Percentiles rank a stretch among this genome's conserved stretches.
phyloP scores from a whole-genome alignment of 2,329 filamentous ascomycete genomes.

The Penicillium sp. region DNA sequence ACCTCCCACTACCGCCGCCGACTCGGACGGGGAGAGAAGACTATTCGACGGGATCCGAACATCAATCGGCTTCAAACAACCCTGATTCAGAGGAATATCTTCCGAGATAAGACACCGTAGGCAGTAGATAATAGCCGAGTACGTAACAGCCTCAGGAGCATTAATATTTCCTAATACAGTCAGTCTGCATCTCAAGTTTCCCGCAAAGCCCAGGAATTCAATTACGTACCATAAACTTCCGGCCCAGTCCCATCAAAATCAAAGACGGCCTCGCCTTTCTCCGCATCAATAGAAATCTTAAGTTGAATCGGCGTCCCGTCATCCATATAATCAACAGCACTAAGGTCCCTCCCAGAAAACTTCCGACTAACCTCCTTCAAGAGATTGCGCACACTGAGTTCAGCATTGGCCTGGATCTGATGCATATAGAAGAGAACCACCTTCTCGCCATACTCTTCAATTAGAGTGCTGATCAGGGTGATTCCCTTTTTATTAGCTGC shows the following conservation, averaged over 20 bases:
- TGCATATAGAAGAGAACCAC: slow-evolving; percentile 80
- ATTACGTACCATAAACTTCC: slow-evolving; percentile 56
- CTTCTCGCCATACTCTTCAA: slow-evolving; percentile 71
- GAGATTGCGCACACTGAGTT: slow-evolving; percentile 70
- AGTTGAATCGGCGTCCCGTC: slow-evolving; percentile 78
- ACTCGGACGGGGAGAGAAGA: slow-evolving; percentile 72
- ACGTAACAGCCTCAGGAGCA: slow-evolving; percentile 76
- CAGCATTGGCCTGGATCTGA: slow-evolving; percentile 77
- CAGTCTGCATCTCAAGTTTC: neutral
- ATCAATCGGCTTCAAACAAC: slow-evolving; percentile 73
- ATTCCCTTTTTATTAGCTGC: slow-evolving; percentile 84
- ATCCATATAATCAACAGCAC: slow-evolving; percentile 78
- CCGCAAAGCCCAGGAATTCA: too few species aligned
- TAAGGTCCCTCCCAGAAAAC: slow-evolving; percentile 65
- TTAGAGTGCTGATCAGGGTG: slow-evolving; percentile 69
- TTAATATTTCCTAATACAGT: slow-evolving; percentile 65
- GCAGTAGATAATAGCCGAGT: slow-evolving; percentile 81
- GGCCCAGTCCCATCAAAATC: slow-evolving; percentile 77
- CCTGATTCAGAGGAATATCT: slow-evolving; percentile 82
- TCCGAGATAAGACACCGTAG: slow-evolving; percentile 74
- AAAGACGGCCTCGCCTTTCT: slow-evolving; percentile 72
- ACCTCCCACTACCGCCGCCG: slow-evolving; percentile 76
- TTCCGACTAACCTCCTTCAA: slow-evolving; percentile 68
- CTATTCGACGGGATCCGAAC: slow-evolving; percentile 72
- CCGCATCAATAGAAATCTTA: slow-evolving; percentile 70